phyloP scores from a whole-genome alignment of 768 basidiomycete species.

The Boletellus ananiceps region DNA sequence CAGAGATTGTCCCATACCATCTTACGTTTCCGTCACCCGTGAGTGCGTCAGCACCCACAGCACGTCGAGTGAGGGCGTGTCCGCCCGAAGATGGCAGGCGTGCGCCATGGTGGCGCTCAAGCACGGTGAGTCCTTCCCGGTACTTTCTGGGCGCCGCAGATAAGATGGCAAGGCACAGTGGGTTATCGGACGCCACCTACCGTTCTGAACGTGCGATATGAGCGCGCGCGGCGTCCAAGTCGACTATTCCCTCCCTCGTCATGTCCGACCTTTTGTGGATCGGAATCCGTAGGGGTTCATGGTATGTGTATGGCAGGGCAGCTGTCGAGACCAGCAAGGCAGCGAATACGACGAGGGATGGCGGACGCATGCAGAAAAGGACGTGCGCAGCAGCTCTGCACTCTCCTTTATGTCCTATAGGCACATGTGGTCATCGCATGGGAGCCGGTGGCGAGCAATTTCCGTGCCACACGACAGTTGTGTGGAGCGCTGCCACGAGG shows the following conservation, averaged over 20 bases:
- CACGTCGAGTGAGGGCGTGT: slow-evolving; percentile 2
- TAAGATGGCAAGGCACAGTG: background rate
- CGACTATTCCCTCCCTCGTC: slow-evolving; percentile 11
- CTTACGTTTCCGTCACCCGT: slow-evolving; percentile 8
- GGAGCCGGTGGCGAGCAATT: background rate
- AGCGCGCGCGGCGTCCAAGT: slow-evolving; percentile 12
- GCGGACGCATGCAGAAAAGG: slow-evolving; percentile 9
- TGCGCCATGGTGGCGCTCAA: slow-evolving; percentile 2
- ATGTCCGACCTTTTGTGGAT: slow-evolving; percentile 15
- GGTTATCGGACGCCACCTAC: slow-evolving; percentile 3
- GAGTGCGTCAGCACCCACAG: slow-evolving; percentile 7
- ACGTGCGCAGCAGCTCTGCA: background rate
- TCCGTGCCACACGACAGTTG: background rate
- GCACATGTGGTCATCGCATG: background rate
- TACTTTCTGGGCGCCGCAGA: slow-evolving; percentile 16
- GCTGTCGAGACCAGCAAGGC: slow-evolving; percentile 13
- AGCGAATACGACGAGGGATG: slow-evolving; percentile 5
- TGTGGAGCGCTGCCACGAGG: background rate
- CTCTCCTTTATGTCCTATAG: slow-evolving; percentile 7
- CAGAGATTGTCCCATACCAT: slow-evolving; percentile 26
- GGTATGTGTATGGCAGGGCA: slow-evolving; percentile 14
- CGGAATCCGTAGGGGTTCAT: slow-evolving; percentile 12
- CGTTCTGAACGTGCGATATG: slow-evolving; percentile 13
- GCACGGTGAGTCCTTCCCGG: slow-evolving; percentile 8
- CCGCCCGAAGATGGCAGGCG: background rate